Evolutionary conservation across 352 stramenopile genomes (phyloP).

Genomic region (Pythium apleroticum): DNA sequence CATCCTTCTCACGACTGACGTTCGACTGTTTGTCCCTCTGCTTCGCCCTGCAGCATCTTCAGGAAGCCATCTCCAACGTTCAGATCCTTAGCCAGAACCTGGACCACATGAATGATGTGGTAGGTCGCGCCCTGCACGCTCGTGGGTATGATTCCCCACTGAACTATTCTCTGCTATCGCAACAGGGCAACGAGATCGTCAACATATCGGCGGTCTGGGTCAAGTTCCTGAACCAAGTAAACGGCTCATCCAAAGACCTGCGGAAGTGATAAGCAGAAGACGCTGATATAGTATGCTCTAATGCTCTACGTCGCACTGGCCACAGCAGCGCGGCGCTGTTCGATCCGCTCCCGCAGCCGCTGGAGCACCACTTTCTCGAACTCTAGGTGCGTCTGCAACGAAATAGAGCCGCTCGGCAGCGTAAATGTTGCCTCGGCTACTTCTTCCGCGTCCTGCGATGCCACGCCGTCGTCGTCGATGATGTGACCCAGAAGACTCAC

Average conservation of each 20-base stretch:
- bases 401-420: constrained; percentile 48
- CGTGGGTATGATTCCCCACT: background rate
- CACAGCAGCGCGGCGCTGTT: constrained; percentile 32
- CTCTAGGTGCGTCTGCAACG: constrained; percentile 48
- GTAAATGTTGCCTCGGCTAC: constrained; percentile 12
- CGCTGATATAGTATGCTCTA: background rate
- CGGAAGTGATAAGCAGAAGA: constrained; percentile 30
- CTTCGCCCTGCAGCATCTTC: constrained; percentile 52
- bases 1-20: background rate
- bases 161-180: background rate
- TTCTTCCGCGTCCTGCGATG: background rate
- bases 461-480: constrained; percentile 50
- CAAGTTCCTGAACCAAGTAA: constrained; percentile 62
- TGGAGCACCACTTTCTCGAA: constrained; percentile 60
- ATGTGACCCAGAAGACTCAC: constrained; percentile 77
- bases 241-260: constrained; percentile 36
- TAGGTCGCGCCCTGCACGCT: constrained; percentile 25
- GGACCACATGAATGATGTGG: constrained; percentile 80
- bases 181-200: constrained; percentile 69
- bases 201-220: constrained; percentile 76
- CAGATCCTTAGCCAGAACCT: constrained; percentile 82
- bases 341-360: constrained; percentile 41
- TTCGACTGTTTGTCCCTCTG: background rate
- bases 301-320: constrained; percentile 10
- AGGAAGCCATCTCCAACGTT: constrained; percentile 79